Conservation (phyloP, 2,329 filamentous ascomycete species). For the Aphanocladium album region DNA sequence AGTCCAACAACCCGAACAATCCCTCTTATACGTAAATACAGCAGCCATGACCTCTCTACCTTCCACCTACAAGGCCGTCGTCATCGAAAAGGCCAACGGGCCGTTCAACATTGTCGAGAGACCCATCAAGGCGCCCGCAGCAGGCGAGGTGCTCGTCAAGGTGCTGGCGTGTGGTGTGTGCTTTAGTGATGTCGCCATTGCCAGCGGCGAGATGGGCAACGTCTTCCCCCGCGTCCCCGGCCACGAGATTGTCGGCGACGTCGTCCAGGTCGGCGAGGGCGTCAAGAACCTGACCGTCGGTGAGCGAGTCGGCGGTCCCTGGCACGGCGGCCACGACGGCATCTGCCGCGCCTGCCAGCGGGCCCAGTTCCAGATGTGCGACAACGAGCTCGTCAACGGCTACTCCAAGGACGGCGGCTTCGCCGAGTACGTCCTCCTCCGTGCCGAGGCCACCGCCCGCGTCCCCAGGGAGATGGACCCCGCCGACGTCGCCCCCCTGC, state of each 20-base stretch:
- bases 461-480: slow-evolving; percentile 50
- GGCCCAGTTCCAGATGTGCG: slow-evolving; percentile 60
- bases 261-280: slow-evolving; percentile 54
- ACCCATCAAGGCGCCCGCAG: slow-evolving; percentile 49
- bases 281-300: slow-evolving; percentile 57
- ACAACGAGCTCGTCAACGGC: slow-evolving; percentile 55
- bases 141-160: slow-evolving; percentile 62
- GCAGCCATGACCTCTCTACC: slow-evolving; percentile 42
- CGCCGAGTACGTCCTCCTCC: slow-evolving; percentile 57
- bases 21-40: not conserved
- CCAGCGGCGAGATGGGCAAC: slow-evolving; percentile 47
- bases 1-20: not conserved
- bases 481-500: slow-evolving; percentile 51
- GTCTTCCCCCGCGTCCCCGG: slow-evolving; percentile 60
- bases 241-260: slow-evolving; percentile 66
- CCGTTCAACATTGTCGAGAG: slow-evolving; percentile 56
- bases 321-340: slow-evolving; percentile 61
- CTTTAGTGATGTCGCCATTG: slow-evolving; percentile 52
- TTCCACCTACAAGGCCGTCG: slow-evolving; percentile 61
- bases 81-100: slow-evolving; percentile 48
- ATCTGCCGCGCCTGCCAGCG: slow-evolving; percentile 56
- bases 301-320: slow-evolving; percentile 61
- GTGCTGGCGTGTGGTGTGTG: slow-evolving; percentile 69
- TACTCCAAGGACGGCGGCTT: slow-evolving; percentile 62
- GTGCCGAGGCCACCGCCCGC: slow-evolving; percentile 54